A percentile compares a stretch with the other conserved stretches of the same genome.
phyloP scores from a whole-genome alignment of 2,329 filamentous ascomycete species.

The Neoscytalidium dimidiatum region DNA sequence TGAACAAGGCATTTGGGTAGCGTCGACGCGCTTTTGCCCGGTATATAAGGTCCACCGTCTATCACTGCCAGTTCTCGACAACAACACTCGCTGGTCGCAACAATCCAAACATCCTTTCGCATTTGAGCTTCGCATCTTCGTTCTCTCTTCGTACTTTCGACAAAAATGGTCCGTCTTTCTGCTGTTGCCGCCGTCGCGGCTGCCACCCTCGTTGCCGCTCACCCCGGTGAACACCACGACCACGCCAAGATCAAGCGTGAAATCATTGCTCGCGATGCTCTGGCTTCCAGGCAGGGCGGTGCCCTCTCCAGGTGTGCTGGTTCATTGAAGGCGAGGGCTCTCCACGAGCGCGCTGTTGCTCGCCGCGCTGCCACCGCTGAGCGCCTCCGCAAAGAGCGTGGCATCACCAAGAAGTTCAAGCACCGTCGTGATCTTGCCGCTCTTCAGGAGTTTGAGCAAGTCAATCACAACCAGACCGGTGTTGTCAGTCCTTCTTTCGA shows the following conservation, averaged over 20 bases:
- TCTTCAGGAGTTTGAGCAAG: slow-evolving; percentile 31
- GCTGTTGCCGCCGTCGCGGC: slow-evolving; percentile 26
- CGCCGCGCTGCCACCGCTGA: slow-evolving; percentile 27
- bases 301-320: slow-evolving; percentile 27
- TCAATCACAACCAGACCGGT: slow-evolving; percentile 35
- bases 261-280: slow-evolving; percentile 30
- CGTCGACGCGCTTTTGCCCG: background rate
- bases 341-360: slow-evolving; percentile 27
- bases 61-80: slow-evolving; percentile 11
- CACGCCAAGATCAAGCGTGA: slow-evolving; percentile 33
- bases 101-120: background rate
- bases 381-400: slow-evolving; percentile 29
- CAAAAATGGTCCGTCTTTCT: slow-evolving; percentile 27
- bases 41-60: slow-evolving; percentile 12
- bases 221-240: slow-evolving; percentile 38
- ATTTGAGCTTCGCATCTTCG: background rate
- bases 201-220: slow-evolving; percentile 27
- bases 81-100: slow-evolving; percentile 5
- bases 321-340: slow-evolving; percentile 25
- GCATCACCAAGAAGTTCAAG: slow-evolving; percentile 25
- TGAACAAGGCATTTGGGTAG: background rate
- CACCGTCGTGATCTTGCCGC: slow-evolving; percentile 31
- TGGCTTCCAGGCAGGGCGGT: slow-evolving; percentile 26
- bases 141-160: background rate
- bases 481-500: slow-evolving; percentile 27